A percentile compares a stretch with the other conserved stretches of the same genome.
These are phyloP conservation scores for Thalia dealbata DNA, from an alignment of 176 grass and related monocot species.

Conservation along the genomic window DNA sequence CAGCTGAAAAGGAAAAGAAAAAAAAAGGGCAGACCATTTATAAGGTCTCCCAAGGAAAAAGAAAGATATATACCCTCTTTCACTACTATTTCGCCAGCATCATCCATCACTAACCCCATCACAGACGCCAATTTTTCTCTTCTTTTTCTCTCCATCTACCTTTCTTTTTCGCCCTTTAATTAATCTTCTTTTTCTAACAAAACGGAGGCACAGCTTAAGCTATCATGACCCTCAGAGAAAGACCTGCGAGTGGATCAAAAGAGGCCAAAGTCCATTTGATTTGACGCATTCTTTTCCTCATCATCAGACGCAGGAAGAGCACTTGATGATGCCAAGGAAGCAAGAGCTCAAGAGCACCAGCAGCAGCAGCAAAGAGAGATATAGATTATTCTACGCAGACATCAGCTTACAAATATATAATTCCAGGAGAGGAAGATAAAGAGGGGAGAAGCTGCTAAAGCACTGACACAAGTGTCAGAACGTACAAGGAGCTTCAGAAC, in stretches of 20 bases:
- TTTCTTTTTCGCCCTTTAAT: conserved; percentile 29
- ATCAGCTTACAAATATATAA: not conserved
- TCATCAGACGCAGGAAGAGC: conserved; percentile 15
- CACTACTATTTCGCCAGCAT: conserved; percentile 52
- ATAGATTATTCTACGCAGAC: conserved; percentile 9
- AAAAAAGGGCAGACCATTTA: conserved; percentile 35
- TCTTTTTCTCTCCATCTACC: conserved; percentile 24
- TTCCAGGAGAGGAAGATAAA: not conserved
- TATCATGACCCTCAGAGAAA: not conserved
- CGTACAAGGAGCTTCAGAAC: conserved; percentile 19
- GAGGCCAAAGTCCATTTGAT: conserved; percentile 22
- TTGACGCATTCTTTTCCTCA: conserved; percentile 15
- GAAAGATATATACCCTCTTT: conserved; percentile 42
- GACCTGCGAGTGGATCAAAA: conserved; percentile 23
- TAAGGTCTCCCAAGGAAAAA: conserved; percentile 33
- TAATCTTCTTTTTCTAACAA: conserved; percentile 26
- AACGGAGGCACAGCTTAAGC: conserved; percentile 11
- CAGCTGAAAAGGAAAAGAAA: conserved; percentile 71
- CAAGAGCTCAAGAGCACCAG: not conserved
- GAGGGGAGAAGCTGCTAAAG: conserved; percentile 15
- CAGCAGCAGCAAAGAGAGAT: not conserved
- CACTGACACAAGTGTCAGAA: conserved; percentile 31
- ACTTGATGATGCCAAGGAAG: conserved; percentile 9
- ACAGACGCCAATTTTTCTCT: not conserved
- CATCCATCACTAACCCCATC: conserved; percentile 31